phyloP scores from a whole-genome alignment of 495 filamentous ascomycete species.

The Penicillium parvum region DNA sequence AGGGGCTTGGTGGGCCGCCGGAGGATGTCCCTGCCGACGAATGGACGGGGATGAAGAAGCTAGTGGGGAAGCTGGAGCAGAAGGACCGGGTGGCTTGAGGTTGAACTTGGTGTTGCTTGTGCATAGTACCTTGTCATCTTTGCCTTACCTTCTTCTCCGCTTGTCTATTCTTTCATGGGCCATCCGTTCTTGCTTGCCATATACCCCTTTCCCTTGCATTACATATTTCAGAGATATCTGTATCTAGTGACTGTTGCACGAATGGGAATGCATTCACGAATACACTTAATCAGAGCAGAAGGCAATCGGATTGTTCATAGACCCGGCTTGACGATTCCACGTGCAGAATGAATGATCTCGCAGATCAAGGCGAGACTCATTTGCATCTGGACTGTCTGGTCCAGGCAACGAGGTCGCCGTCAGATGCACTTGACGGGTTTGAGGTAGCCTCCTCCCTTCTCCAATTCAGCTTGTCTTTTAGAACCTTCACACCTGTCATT shows the following conservation, averaged over 20 bases:
- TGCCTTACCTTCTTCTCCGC: slow-evolving; percentile 4
- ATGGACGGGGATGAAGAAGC: slow-evolving; percentile 84
- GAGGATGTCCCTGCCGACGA: slow-evolving; percentile 80
- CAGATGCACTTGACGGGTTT: too few relatives aligned
- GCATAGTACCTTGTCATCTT: slow-evolving; percentile 1
- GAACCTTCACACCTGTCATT: too few relatives aligned
- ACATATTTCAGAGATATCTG: slow-evolving; percentile 16
- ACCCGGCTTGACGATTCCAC: too few relatives aligned
- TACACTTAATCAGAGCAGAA: background rate
- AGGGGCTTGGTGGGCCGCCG: slow-evolving; percentile 67
- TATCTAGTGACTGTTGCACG: slow-evolving; percentile 9
- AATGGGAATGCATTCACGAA: background rate
- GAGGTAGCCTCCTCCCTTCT: too few relatives aligned
- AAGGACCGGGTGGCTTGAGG: slow-evolving; percentile 36
- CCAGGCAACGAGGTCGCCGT: too few relatives aligned
- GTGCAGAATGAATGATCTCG: too few relatives aligned
- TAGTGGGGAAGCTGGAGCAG: slow-evolving; percentile 64
- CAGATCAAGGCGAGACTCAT: too few relatives aligned
- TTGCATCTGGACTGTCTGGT: too few relatives aligned
- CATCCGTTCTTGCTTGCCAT: slow-evolving; percentile 23
- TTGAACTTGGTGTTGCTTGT: background rate
- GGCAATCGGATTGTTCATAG: too few relatives aligned
- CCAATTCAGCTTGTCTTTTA: too few relatives aligned
- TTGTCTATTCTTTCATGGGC: slow-evolving; percentile 8
- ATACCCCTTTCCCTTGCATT: slow-evolving; percentile 25